A percentile compares a stretch with the other conserved stretches of the same genome.
phyloP scores from a whole-genome alignment of 2,329 filamentous ascomycete genomes.

The Claviceps quebecensis region DNA sequence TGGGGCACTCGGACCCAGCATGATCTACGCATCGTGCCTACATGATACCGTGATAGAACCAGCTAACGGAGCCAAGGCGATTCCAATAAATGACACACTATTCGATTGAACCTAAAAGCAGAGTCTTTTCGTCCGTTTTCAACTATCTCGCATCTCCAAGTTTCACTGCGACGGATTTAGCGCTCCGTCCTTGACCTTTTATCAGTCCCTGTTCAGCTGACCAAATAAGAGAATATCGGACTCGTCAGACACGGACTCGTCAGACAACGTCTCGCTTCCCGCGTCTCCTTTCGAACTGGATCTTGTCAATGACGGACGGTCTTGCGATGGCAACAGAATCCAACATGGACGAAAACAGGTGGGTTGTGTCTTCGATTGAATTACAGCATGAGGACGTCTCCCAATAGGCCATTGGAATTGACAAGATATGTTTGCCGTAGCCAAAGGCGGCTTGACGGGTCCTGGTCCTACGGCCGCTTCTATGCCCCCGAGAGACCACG shows the following conservation, averaged over 20 bases:
- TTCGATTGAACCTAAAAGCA: too few species aligned
- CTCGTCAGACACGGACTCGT: not conserved
- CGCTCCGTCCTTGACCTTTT: too few species aligned
- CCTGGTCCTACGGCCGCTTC: slow-evolving; percentile 49
- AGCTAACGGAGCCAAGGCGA: too few species aligned
- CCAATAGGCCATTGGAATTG: not conserved
- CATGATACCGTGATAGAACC: too few species aligned
- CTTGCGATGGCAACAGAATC: not conserved
- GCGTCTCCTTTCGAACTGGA: not conserved
- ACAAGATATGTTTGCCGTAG: not conserved
- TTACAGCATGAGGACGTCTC: not conserved
- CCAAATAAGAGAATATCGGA: not conserved
- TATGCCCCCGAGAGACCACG: slow-evolving; percentile 56
- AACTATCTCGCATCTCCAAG: too few species aligned
- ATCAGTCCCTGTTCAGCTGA: not conserved
- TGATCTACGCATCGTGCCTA: too few species aligned
- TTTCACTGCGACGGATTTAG: too few species aligned
- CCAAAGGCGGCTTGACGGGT: slow-evolving; percentile 10
- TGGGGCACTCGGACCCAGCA: too few species aligned
- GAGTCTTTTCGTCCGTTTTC: too few species aligned
- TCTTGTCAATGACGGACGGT: not conserved
- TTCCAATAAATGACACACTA: too few species aligned
- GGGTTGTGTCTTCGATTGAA: not conserved
- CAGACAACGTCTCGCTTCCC: not conserved
- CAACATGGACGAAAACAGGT: not conserved